Evolutionary conservation across 176 grass and related monocot species (phyloP), one percentile per base, ranked within the genome.

Genomic region (Paspalum notatum): DNA sequence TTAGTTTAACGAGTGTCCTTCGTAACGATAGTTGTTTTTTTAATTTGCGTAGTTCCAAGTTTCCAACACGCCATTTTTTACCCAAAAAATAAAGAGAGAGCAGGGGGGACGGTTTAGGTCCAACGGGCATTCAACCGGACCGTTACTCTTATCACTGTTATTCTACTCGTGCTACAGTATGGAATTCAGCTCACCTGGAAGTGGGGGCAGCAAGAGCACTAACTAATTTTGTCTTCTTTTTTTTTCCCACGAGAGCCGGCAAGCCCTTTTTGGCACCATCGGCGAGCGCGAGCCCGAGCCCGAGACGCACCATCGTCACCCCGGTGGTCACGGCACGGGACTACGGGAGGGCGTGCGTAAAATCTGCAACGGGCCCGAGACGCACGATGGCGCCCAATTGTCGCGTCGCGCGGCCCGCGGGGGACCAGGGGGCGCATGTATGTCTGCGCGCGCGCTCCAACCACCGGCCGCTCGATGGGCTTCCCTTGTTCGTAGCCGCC

Each of bases 361-460:
- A 69, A 68, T 79, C 76, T 0, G 5, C 21, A 5, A 18, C 39
- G 61, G 52, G 52, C 61, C 77, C 70, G 50, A 80, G 77, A 74
- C 57, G 69, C 73, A 66, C 48, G 22, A 70, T 4, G 12, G 44
- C 61, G n/a, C 77, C 5, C 26, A 6, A 47, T 68, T 68, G 71
- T 76, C 44, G 78, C 78, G 13, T 68, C 26, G 51, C 43, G 42
- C 44, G 79, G 22, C 0, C 25, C 1, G 1, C 32, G 32, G 32
- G 32, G 32, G 32, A 32, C 32, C 32, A 32, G 32, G 32, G 32
- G 32, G n/a, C n/a, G n/a, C n/a, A n/a, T n/a, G 17, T 24, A 69
- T 74, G 21, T 48, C 4, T 71, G 54, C 73, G 22, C 43, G 60
- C 80, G 47, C 22, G 15, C 9, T 26, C 11, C 3, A 41, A 12